Base-by-base conservation (phyloP, 768 basidiomycete species). In the Leccinum pellstonianum region DNA sequence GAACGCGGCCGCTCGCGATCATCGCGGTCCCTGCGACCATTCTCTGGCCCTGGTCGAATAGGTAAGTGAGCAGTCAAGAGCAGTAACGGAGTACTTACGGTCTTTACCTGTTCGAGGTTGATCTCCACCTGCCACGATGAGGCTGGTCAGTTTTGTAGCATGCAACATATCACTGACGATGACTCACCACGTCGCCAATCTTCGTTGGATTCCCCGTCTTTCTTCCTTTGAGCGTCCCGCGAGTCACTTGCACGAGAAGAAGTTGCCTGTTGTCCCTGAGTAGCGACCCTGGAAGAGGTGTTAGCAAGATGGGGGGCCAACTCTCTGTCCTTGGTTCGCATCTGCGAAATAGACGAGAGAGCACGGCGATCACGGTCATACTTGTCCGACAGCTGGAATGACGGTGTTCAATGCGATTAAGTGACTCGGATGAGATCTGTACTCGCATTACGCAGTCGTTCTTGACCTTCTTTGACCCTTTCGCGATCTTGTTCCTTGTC, bases 141-240 rank as follows among this genome's bases (percentile, higher is more conserved):
- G 25, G 14, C 10, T n/a, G 38, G 57, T 62, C 49, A 62, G 14
- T 46, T 41, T 31, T 52, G 47, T 5, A 7, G 5, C 14, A 52
- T 33, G 17, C 1, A 51, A 52, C 41, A 41, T 35, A 31, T 25
- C 19, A 53, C 62, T 35, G 21, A 55, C 25, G 61, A 66, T 51
- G 15, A 70, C 81, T 63, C 66, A 91, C 91, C 88, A 84, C 89
- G 82, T 70, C 91, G 82, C 91, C 91, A 94, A 68, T 94, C 91
- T 66, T 93, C 90, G 65, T 84, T 86, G 25, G 78, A 79, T 70
- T 93, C 91, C 38, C 86, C 88, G 48, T 80, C 79, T 73, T 87
- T 88, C 76, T 86, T 87, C 77, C 84, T 88, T 49, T 76, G 67
- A 56, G 77, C 62, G 29, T 91, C 90, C 66, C 86, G 79, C 27